These are phyloP conservation scores for Pelargonium myrrhifolium DNA, from an alignment of 441 rosid species.

Conservation along the genomic window DNA sequence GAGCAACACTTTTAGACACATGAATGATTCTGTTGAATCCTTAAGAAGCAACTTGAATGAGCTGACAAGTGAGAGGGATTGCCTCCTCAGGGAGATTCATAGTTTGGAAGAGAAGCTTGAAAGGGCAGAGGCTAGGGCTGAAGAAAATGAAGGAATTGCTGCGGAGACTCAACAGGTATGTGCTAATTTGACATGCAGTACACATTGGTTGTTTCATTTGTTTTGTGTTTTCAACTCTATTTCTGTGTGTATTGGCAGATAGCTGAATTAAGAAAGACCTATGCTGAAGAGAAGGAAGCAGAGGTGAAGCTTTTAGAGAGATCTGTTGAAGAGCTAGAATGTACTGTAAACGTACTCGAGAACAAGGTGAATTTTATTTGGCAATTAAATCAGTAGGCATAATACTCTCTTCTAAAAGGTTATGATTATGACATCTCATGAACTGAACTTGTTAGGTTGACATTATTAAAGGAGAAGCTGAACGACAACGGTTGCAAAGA, in stretches of 20 bases:
- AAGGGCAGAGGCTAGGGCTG: constrained; percentile 42
- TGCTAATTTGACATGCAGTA: constrained; percentile 15
- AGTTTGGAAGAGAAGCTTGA: constrained; percentile 55
- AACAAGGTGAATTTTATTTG: constrained; percentile 53
- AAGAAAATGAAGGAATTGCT: constrained; percentile 56
- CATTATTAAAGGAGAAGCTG: constrained; percentile 87
- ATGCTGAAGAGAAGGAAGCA: constrained; percentile 81
- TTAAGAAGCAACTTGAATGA: constrained; percentile 46
- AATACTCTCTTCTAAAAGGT: background rate
- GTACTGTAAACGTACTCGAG: constrained; percentile 75
- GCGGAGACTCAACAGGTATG: constrained; percentile 67
- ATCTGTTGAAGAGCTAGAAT: constrained; percentile 90
- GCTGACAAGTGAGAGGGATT: constrained; percentile 53
- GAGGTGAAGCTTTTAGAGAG: constrained; percentile 86
- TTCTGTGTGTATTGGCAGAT: constrained; percentile 34
- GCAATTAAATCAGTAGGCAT: constrained; percentile 13
- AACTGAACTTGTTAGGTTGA: constrained; percentile 53
- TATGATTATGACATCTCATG: constrained; percentile 21
- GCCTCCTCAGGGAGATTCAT: constrained; percentile 48
- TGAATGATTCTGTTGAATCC: constrained; percentile 54
- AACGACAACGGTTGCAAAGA: constrained; percentile 77
- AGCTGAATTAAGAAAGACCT: constrained; percentile 64
- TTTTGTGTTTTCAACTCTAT: constrained; percentile 17
- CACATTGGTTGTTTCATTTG: constrained; percentile 6
- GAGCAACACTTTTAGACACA: constrained; percentile 49